Evolutionary conservation across 2,329 filamentous ascomycete species (phyloP).

Genomic region (Tolypocladium nubicola): DNA sequence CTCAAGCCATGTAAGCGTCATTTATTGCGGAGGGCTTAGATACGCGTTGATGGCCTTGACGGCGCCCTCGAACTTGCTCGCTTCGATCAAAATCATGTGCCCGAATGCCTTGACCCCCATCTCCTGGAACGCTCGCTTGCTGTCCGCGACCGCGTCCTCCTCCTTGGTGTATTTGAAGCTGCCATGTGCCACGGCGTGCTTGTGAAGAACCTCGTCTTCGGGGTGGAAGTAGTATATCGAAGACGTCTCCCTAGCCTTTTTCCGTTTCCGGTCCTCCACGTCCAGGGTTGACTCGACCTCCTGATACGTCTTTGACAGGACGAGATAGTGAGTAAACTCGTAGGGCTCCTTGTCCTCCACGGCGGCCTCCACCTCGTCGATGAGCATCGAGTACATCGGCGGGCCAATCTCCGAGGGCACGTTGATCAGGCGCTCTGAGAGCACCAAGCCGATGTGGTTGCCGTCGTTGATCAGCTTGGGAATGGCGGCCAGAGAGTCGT

Average conservation of each 20-base stretch:
- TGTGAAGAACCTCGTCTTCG: slow-evolving; percentile 83
- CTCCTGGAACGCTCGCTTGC: slow-evolving; percentile 90
- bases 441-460: slow-evolving; percentile 66
- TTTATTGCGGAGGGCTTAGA: slow-evolving; percentile 43
- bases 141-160: slow-evolving; percentile 74
- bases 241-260: slow-evolving; percentile 51
- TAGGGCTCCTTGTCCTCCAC: slow-evolving; percentile 88
- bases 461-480: slow-evolving; percentile 41
- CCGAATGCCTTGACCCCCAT: slow-evolving; percentile 77
- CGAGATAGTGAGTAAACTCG: slow-evolving; percentile 83
- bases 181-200: slow-evolving; percentile 59
- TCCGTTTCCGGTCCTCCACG: slow-evolving; percentile 47
- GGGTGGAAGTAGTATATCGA: slow-evolving; percentile 86
- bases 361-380: slow-evolving; percentile 83
- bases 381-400: slow-evolving; percentile 88
- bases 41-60: slow-evolving; percentile 70
- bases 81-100: slow-evolving; percentile 80
- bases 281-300: slow-evolving; percentile 79
- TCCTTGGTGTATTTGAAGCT: slow-evolving; percentile 72
- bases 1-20: background rate
- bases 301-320: slow-evolving; percentile 84
- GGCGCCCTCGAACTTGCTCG: slow-evolving; percentile 60
- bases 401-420: slow-evolving; percentile 89
- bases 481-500: slow-evolving; percentile 44
- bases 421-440: slow-evolving; percentile 94